phyloP scores from a whole-genome alignment of 371 early-diverging fungal genomes.

The Gilbertella persicaria region DNA sequence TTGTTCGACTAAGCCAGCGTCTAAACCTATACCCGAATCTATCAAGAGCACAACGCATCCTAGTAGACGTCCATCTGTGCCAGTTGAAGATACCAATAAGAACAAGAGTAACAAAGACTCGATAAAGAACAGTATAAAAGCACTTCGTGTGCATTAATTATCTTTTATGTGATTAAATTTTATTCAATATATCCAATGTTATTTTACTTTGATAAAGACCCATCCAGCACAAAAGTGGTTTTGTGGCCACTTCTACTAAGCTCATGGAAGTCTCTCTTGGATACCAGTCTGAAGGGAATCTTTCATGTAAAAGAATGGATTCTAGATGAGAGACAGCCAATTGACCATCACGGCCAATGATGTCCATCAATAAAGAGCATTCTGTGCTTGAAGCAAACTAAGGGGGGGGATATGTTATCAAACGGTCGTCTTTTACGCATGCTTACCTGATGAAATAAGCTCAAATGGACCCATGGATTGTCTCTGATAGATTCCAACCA shows the following conservation, averaged over 20 bases:
- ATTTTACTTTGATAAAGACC: constrained; percentile 20
- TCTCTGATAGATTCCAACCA: constrained; percentile 29
- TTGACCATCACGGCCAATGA: constrained; percentile 30
- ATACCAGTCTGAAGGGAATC: constrained; percentile 39
- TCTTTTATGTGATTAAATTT: constrained; percentile 4
- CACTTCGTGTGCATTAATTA: constrained; percentile 35
- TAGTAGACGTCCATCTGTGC: constrained; percentile 29
- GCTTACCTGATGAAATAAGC: constrained; percentile 29
- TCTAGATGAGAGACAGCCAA: constrained; percentile 27
- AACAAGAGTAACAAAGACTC: constrained; percentile 4
- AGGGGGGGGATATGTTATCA: no score
- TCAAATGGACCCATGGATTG: constrained; percentile 20
- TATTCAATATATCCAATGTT: constrained; percentile 11
- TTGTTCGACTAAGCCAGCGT: constrained; percentile 7
- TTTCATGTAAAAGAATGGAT: constrained; percentile 32
- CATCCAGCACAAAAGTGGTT: constrained; percentile 16
- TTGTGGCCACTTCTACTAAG: background rate
- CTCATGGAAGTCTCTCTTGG: constrained; percentile 15
- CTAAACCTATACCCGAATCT: constrained; percentile 17
- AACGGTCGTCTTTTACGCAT: background rate
- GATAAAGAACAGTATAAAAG: constrained; percentile 27
- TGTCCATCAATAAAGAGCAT: constrained; percentile 28
- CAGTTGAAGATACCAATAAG: constrained; percentile 4
- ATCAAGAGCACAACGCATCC: constrained; percentile 14
- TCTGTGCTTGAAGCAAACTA: constrained; percentile 32